Conservation (phyloP, 73 alveolate genomes). For the Blepharisma japonicum region DNA sequence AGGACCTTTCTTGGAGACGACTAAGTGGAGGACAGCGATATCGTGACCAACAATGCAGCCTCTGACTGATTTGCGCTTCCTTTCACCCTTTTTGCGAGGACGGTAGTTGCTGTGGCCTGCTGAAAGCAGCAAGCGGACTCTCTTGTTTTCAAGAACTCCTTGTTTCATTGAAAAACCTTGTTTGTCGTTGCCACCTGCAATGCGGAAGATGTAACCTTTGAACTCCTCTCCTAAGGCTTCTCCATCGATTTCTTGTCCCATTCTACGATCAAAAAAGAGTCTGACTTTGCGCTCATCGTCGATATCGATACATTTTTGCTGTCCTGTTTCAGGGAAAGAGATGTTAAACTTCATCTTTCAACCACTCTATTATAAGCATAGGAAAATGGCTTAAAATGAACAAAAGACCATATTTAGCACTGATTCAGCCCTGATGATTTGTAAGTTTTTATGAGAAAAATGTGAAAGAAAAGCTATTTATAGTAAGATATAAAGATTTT, state of each 20-base stretch:
- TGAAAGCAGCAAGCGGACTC: constrained; percentile 69
- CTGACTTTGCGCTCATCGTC: constrained; percentile 67
- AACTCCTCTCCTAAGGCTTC: constrained; percentile 77
- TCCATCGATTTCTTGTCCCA: constrained; percentile 74
- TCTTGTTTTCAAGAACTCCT: constrained; percentile 74
- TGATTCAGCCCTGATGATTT: too few relatives aligned
- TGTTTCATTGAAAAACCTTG: constrained; percentile 94
- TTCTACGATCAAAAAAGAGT: constrained; percentile 52
- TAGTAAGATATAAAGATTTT: too few relatives aligned
- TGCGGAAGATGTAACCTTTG: constrained; percentile 82
- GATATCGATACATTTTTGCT: constrained; percentile 60
- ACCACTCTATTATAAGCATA: too few relatives aligned
- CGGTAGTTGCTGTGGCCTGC: constrained; percentile 71
- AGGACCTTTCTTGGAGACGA: constrained; percentile 84
- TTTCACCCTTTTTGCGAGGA: constrained; percentile 61
- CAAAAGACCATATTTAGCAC: too few relatives aligned
- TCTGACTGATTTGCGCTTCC: constrained; percentile 74
- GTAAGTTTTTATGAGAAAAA: too few relatives aligned
- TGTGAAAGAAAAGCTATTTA: too few relatives aligned
- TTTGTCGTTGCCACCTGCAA: constrained; percentile 87
- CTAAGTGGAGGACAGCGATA: constrained; percentile 47
- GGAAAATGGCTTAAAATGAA: too few relatives aligned
- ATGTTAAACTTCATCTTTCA: constrained; percentile 59
- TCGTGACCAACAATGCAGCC: constrained; percentile 79
- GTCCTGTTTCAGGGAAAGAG: constrained; percentile 65